Base-by-base conservation (phyloP, 257 asterid species). In the Fraxinus americana region DNA sequence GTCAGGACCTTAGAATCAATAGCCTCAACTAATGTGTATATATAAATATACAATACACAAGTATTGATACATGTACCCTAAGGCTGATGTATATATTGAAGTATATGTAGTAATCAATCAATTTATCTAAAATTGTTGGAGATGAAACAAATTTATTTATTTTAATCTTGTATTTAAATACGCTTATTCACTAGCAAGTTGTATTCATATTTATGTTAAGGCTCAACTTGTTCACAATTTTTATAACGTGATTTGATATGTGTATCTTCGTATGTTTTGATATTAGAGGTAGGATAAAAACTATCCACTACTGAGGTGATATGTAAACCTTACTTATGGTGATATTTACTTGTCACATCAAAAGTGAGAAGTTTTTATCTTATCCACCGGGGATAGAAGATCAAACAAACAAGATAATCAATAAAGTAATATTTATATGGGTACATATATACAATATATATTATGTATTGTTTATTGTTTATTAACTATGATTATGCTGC, bases 1-100 rank as follows among this genome's bases (percentile, higher is more conserved):
- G 87, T 86, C 83, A 80, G 80, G 39, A 71, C 63, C 45, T 34
- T 71, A n/a, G 3, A 9, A 71, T 23, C 7, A 73, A 61, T 43
- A 54, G 11, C 35, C 30, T 68, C 13, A 35, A 4, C 10, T 34
- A 67, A 65, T 67, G 12, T 30, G 12, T 67, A 34, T 16, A 34
- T 68, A 34, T 32, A 67, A 27, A 34, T 69, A 32, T 69, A 69
- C 6, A 32, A 54, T 6, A 54, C 57, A 14, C 57, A 48, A 14
- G 19, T 16, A 1, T 3, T 4, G 7, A 54, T 1, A 54, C 65
- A 54, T 19, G 23, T 19, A 54, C 65, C 57, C 57, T 14, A 4
- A 48, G 57, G n/a, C 57, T 14, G 57, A 48, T 48, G 57, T 14
- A 32, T 32, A 29, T 1, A 45, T 45, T 45, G 54, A 45, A 13